Base-by-base conservation (phyloP, 179 eudicot species). In the Spergularia azorica region DNA sequence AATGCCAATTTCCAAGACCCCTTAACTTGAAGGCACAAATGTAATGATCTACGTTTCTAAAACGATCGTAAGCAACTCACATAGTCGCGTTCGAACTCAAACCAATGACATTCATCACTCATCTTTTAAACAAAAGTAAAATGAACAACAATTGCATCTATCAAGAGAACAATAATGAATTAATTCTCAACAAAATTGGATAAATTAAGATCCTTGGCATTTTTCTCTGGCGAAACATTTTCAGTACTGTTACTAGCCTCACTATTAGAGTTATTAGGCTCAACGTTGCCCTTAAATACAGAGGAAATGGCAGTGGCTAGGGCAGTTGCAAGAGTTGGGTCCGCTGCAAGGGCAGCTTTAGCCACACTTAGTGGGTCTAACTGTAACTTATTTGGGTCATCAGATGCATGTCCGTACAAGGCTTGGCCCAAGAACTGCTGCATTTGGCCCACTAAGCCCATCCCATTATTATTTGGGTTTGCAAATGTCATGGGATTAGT, bases 291-390 rank as follows among this genome's bases (percentile, higher is more conserved):
- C 75, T 66, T 71, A 62, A 91, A 80, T 62, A 84, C 73, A 48
- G 96, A 85, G 36, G 92, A 77, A 76, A 91, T 86, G 4, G 90
- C 88, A 0, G 90, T 79, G 5, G 84, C 88, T n/a, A 91, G 61
- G 54, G 89, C 87, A 6, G 88, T 77, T 12, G 89, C 80, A 12
- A 91, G 81, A 41, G 73, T 79, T 2, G 96, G 96, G 60, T 91
- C 88, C 2, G 88, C 78, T 4, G 88, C 81, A 51, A 90, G 81
- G 21, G 91, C 91, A 4, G 83, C 86, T 43, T 84, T 87, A 6
- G 85, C 87, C 3, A 77, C 72, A 73, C 63, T 79, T 67, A 83
- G 11, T 60, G 70, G 77, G 55, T 82, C 82, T 56, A 51, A n/a
- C 14, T 54, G 20, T 7, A 66, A 58, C 60, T 81, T 68, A n/a